phyloP scores from a whole-genome alignment of 176 grass and related monocot species.

The Urochloa ruziziensis region DNA sequence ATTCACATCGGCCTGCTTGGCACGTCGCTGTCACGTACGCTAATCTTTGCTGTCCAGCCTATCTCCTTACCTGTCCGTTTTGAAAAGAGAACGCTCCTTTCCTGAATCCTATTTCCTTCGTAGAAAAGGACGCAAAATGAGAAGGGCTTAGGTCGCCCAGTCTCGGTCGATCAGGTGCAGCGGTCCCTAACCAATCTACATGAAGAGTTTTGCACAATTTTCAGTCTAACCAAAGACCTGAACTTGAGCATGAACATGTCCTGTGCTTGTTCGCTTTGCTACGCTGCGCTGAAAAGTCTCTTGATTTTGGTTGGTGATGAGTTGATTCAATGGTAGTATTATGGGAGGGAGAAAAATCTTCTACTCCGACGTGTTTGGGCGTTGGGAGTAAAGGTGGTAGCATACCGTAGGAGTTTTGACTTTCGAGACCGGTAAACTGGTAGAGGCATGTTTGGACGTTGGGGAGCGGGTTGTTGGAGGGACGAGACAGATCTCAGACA shows the following conservation, averaged over 20 bases:
- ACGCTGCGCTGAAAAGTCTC: no score
- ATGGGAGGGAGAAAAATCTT: no score
- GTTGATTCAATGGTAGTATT: no score
- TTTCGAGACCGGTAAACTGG: no score
- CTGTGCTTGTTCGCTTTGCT: no score
- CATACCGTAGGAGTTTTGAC: no score
- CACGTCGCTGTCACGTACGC: background rate
- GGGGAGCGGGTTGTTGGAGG: background rate
- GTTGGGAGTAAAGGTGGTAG: no score
- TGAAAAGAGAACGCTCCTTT: background rate
- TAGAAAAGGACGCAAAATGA: background rate
- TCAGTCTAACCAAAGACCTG: no score
- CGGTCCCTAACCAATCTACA: background rate
- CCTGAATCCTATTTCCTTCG: background rate
- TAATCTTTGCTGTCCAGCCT: no score
- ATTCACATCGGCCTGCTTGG: background rate
- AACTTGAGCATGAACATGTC: no score
- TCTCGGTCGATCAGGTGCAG: background rate
- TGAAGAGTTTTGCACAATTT: background rate
- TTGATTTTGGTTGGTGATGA: no score
- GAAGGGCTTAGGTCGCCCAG: background rate
- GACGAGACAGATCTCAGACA: background rate
- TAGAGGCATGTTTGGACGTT: constrained; percentile 26
- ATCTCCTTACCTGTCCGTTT: background rate
- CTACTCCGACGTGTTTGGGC: no score